Evolutionary conservation across 2,329 filamentous ascomycete species (phyloP).

Genomic region (Knufia petricola): DNA sequence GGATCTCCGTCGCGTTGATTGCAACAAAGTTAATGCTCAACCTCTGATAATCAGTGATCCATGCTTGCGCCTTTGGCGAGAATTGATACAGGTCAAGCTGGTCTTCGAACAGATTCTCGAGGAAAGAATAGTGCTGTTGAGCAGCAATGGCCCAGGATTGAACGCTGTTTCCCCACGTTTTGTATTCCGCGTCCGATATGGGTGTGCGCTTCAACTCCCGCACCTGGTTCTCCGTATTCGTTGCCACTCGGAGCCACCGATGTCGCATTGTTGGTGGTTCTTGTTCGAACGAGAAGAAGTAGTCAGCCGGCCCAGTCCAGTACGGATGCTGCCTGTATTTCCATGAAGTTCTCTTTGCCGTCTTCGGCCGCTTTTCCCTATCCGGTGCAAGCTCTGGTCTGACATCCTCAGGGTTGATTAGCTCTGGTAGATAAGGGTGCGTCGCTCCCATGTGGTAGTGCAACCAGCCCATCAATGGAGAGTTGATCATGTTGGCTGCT

Average conservation of each 20-base stretch:
- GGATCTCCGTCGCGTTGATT: conserved; percentile 43
- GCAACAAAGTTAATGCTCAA: conserved; percentile 47
- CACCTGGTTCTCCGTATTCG: conserved; percentile 25
- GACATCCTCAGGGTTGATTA: conserved; percentile 19
- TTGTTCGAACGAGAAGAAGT: conserved; percentile 24
- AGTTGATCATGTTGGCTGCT: conserved; percentile 49
- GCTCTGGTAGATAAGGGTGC: conserved; percentile 45
- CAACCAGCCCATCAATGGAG: conserved; percentile 44
- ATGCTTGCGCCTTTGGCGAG: conserved; percentile 18
- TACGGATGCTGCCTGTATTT: conserved; percentile 27
- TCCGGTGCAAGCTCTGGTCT: conserved; percentile 7
- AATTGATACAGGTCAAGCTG: conserved; percentile 4
- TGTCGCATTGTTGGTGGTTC: conserved; percentile 30
- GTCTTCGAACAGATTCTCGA: conserved; percentile 7
- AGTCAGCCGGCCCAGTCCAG: conserved; percentile 27
- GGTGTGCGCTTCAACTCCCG: conserved; percentile 29
- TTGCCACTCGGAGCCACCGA: conserved; percentile 39
- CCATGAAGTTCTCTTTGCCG: conserved; percentile 24
- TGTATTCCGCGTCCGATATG: conserved; percentile 39
- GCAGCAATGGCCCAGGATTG: conserved; percentile 16
- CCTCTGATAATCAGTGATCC: conserved; percentile 42
- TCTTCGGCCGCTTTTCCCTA: background rate
- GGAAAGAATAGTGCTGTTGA: conserved; percentile 8
- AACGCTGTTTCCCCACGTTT: conserved; percentile 23
- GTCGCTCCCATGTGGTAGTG: conserved; percentile 46